Evolutionary conservation across 2,329 filamentous ascomycete genomes (phyloP), one percentile per base, ranked within the genome.

Genomic region (Fusarium sp.): DNA sequence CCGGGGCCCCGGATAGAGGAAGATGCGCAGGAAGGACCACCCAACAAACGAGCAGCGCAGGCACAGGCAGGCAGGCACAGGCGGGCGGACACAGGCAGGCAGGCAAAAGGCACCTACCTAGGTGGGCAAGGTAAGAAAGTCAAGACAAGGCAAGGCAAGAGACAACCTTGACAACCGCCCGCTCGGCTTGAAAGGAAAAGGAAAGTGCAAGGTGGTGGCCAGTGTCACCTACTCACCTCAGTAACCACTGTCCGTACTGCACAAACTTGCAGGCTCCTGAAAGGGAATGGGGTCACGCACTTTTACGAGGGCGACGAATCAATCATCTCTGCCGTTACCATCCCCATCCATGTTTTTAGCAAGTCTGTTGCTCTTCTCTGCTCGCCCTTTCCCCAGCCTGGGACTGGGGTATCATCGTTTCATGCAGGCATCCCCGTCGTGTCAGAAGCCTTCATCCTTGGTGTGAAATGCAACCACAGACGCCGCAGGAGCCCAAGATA

Each of bases 1-100:
- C 20, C 50, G 58, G 69, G 68, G 59, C 71, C 66, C 57, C 59
- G 70, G 66, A 73, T 64, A 65, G 59, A 68, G 63, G 56, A 47
- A 66, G 25, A 38, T 30, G 71, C 62, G 68, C 22, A 38, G 60
- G 38, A 45, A 61, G 58, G 58, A 47, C 58, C 40, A 61, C 38
- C 15, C 58, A 61, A 17, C 57, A 60, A 43, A 60, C 52, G 52
- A 33, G 11, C 32, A 37, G 52, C n/a, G 32, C 50, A 54, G 27
- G 27, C 27, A 30, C 35, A 37, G 35, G 6, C 37, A n/a, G 50
- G 50, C 50, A 33, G 50, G 50, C 30, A 33, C 30, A 56, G n/a
- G n/a, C 52, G 22, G n/a, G n/a, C 30, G 15, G 50, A 9, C 45
- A 50, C 52, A 15, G n/a, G n/a, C 30, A 22, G 50, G 25, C 45